These are phyloP conservation scores for Parachaetomium inaequale DNA, from an alignment of 495 filamentous ascomycete species.

Conservation along the genomic window DNA sequence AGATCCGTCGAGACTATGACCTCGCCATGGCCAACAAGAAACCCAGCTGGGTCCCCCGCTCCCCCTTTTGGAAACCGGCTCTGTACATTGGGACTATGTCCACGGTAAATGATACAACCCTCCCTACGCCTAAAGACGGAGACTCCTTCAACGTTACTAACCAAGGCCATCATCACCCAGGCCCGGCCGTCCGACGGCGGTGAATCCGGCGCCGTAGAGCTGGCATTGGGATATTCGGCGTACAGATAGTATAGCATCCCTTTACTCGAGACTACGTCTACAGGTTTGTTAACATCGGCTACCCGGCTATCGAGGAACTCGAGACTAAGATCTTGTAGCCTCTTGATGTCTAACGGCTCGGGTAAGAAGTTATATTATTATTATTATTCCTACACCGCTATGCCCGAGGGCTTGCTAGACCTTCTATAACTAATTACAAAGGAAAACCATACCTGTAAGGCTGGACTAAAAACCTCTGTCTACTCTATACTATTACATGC, in stretches of 20 bases:
- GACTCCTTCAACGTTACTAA: too few relatives aligned
- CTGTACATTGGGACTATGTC: neutral
- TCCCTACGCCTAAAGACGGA: too few relatives aligned
- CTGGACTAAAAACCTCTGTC: too few relatives aligned
- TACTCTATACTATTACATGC: too few relatives aligned
- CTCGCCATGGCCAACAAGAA: neutral
- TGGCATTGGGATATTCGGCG: conserved; percentile 7
- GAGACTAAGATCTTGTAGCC: neutral
- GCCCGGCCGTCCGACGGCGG: too few relatives aligned
- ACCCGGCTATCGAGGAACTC: neutral
- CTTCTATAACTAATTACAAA: too few relatives aligned
- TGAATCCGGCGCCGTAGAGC: neutral
- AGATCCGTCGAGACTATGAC: neutral
- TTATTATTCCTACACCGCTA: too few relatives aligned
- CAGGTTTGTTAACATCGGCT: neutral
- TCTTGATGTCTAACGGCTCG: neutral
- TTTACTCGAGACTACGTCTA: neutral
- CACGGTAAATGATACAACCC: too few relatives aligned
- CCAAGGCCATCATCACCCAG: too few relatives aligned
- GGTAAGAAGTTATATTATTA: conserved; percentile 3
- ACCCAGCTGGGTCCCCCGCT: neutral
- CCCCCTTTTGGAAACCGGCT: neutral
- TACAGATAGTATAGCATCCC: conserved; percentile 9
- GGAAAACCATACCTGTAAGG: too few relatives aligned
- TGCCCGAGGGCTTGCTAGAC: too few relatives aligned